Evolutionary conservation across 768 basidiomycete species (phyloP).

Genomic region (Suillus tomentosus): DNA sequence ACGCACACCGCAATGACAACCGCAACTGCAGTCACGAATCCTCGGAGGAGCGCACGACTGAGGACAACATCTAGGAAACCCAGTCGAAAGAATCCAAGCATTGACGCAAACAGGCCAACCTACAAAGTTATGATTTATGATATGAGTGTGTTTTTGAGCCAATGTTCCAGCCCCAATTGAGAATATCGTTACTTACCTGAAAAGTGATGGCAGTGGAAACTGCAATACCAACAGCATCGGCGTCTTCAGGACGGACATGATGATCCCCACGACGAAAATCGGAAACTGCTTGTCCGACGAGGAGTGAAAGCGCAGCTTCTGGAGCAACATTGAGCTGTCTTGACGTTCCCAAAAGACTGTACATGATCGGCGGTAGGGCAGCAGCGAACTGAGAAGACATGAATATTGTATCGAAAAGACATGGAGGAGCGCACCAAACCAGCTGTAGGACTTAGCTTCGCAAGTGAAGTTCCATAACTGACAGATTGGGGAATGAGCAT

Average conservation of each 20-base stretch:
- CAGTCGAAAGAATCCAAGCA: constrained; percentile 84
- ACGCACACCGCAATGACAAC: constrained; percentile 83
- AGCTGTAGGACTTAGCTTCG: constrained; percentile 80
- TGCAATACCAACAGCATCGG: constrained; percentile 57
- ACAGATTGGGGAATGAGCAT: constrained; percentile 88
- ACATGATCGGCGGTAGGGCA: constrained; percentile 84
- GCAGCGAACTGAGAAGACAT: constrained; percentile 64
- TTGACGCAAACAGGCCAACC: constrained; percentile 84
- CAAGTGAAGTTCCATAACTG: constrained; percentile 88
- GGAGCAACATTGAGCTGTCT: constrained; percentile 82
- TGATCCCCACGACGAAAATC: constrained; percentile 58
- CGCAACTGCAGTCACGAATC: constrained; percentile 85
- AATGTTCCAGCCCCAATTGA: not conserved
- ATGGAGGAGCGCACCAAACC: constrained; percentile 63
- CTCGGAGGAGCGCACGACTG: constrained; percentile 83
- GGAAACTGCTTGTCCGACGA: constrained; percentile 84
- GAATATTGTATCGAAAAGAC: constrained; percentile 3
- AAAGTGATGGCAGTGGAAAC: constrained; percentile 83
- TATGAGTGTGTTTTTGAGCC: not conserved
- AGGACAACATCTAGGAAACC: constrained; percentile 95
- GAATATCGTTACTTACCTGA: constrained; percentile 59
- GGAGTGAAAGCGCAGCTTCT: constrained; percentile 84
- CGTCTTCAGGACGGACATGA: constrained; percentile 42
- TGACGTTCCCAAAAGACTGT: constrained; percentile 88
- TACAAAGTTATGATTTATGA: constrained; percentile 26